Evolutionary conservation across 768 basidiomycete genomes (phyloP).

Genomic region (Paxillus ammoniavirescens): DNA sequence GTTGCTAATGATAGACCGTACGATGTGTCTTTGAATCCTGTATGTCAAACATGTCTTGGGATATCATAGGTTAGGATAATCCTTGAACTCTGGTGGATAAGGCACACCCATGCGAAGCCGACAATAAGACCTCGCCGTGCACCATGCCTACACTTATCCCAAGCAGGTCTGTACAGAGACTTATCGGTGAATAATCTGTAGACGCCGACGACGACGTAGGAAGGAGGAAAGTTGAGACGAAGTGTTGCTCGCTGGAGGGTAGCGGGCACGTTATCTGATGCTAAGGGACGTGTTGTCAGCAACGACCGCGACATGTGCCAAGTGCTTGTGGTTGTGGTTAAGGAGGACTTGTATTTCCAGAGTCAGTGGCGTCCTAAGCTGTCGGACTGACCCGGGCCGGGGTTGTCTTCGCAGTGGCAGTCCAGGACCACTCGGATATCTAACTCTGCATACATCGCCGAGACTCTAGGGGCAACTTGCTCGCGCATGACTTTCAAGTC

Average conservation of each 20-base stretch:
- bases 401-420: no score
- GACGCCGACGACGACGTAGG: conserved; percentile 81
- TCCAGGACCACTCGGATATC: no score
- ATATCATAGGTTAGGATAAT: not conserved
- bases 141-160: conserved; percentile 85
- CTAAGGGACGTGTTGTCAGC: not conserved
- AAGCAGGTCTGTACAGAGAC: conserved; percentile 66
- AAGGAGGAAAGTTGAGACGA: conserved; percentile 74
- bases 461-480: no score
- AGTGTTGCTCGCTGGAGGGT: conserved; percentile 51
- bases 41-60: conserved; percentile 65
- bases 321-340: no score
- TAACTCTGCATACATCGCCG: no score
- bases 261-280: conserved; percentile 37
- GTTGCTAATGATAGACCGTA: conserved; percentile 36
- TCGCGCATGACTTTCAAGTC: no score
- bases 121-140: conserved; percentile 65
- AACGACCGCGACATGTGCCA: no score
- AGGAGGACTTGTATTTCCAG: no score
- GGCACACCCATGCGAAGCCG: conserved; percentile 66
- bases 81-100: not conserved
- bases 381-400: no score
- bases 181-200: conserved; percentile 81
- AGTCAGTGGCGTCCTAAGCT: no score
- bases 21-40: conserved; percentile 65